Evolutionary conservation across 2,329 filamentous ascomycete species (phyloP), one percentile per base, ranked within the genome.

Genomic region (Penicillium sp.): DNA sequence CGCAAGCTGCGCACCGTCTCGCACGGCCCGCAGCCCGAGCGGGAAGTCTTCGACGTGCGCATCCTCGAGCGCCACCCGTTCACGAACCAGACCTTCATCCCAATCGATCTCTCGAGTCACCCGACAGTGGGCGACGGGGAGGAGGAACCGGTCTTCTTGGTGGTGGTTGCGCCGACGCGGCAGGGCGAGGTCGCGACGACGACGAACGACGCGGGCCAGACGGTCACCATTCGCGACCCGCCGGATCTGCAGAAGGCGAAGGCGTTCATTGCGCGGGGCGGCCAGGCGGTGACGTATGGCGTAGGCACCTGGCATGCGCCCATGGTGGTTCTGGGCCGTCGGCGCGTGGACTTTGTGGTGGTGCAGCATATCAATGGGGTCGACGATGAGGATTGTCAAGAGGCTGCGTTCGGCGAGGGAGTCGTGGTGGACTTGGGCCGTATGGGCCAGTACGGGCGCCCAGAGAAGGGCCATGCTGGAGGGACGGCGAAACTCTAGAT

Each of bases 251-350:
- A 64, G 15, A 75, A 78, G 7, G 56, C 94, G 26, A 77, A 74
- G 51, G 91, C 89, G 0, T 98, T 96, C 62, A 69, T 94, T 39
- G 90, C 87, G 1, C 79, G 76, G 34, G 83, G 81, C 2, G 75
- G 77, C 16, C 88, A 95, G 70, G 90, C 88, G 8, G 87, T 98
- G 10, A 96, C 89, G 2, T 98, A 97, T 64, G 88, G 79, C 1
- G 82, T 86, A 1, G 93, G 88, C 4, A 96, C 89, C 38, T 98
- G 84, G 91, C 93, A 98, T 72, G 89, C 91, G 46, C 93, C 93
- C 0, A 97, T 98, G 91, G 86, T 89, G 10, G 89, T 87, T 11
- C 67, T 97, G 33, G 90, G 90, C 1, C 64, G 69, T 30, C 68
- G 72, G 38, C 75, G 81, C 14, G 73, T 96, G 33, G 87, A 93